Percentiles rank a stretch among this genome's conserved stretches.
Conservation (phyloP, 1,284 basidiomycete species). For the Fomitopsis palustris region DNA sequence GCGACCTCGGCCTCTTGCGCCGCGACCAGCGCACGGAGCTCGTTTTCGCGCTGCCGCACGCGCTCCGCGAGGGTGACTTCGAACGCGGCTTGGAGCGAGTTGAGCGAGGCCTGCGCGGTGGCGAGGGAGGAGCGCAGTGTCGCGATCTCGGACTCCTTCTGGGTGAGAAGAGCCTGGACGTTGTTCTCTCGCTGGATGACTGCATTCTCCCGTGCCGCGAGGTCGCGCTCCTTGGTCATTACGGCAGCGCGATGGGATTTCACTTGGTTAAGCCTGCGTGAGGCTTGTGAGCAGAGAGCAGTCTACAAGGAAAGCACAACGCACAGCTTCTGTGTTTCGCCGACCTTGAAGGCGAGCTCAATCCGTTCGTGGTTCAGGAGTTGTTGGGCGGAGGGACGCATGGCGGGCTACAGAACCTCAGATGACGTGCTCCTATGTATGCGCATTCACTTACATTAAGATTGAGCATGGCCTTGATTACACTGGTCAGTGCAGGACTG, state of each 20-base stretch:
- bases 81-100: neutral
- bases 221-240: slow-evolving; percentile 57
- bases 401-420: slow-evolving; percentile 56
- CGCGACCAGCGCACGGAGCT: slow-evolving; percentile 61
- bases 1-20: slow-evolving; percentile 71
- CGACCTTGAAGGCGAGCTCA: slow-evolving; percentile 66
- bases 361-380: slow-evolving; percentile 76
- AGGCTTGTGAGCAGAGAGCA: slow-evolving; percentile 3
- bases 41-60: slow-evolving; percentile 53
- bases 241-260: slow-evolving; percentile 59
- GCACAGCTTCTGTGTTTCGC: slow-evolving; percentile 79
- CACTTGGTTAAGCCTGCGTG: slow-evolving; percentile 51
- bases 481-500: slow-evolving; percentile 64
- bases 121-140: slow-evolving; percentile 42
- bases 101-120: slow-evolving; percentile 16
- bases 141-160: slow-evolving; percentile 58
- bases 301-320: slow-evolving; percentile 18
- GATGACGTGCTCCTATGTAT: neutral
- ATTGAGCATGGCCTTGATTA: slow-evolving; percentile 86
- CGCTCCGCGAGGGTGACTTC: neutral
- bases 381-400: slow-evolving; percentile 78
- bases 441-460: slow-evolving; percentile 58
- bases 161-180: slow-evolving; percentile 35
- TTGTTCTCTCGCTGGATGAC: slow-evolving; percentile 54
- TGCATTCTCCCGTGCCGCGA: slow-evolving; percentile 53